Evolutionary conservation across 495 filamentous ascomycete genomes (phyloP), one percentile per base, ranked within the genome.

Genomic region (Penicillium subrubescens): DNA sequence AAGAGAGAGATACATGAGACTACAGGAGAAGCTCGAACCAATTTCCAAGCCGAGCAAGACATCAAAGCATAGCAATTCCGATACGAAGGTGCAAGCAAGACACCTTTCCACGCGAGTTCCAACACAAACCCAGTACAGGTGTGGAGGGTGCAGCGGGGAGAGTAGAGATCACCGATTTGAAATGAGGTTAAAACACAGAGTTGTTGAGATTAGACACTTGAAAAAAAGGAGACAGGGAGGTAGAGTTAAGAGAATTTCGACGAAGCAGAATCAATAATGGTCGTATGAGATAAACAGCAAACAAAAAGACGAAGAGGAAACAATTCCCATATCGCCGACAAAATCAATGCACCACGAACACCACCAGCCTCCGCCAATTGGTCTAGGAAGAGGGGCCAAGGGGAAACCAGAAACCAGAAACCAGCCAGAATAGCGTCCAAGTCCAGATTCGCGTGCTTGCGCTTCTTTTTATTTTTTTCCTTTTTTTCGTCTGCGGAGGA

Each of bases 291-390:
- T 56, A 58, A 62, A 57, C 3, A 60, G 27, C 31, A 56, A 34
- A 8, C 5, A 34, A 14, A 58, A 63, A 43, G 52, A 60, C 43
- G 27, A 63, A 60, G 64, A 50, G 44, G 50, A 62, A 69, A 67
- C 52, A 57, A 46, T 70, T 73, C 72, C 72, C 69, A 71, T 70
- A 67, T 74, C 65, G 69, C 71, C 71, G 58, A 69, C 64, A 68
- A 68, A 71, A 67, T 70, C 70, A 74, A 74, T 75, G 76, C 79
- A 79, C 79, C 80, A 75, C 69, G 68, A 81, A 81, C 79, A 81
- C 80, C 79, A 69, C 71, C 75, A 74, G 44, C 76, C 74, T 81
- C 78, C 75, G 71, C 77, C 67, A 71, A 71, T 61, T 53, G 70
- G 67, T 79, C 75, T 76, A 79, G 74, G 69, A 52, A 70, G 73